Evolutionary conservation across 768 basidiomycete species (phyloP).

Genomic region (Pisolithus microcarpus): DNA sequence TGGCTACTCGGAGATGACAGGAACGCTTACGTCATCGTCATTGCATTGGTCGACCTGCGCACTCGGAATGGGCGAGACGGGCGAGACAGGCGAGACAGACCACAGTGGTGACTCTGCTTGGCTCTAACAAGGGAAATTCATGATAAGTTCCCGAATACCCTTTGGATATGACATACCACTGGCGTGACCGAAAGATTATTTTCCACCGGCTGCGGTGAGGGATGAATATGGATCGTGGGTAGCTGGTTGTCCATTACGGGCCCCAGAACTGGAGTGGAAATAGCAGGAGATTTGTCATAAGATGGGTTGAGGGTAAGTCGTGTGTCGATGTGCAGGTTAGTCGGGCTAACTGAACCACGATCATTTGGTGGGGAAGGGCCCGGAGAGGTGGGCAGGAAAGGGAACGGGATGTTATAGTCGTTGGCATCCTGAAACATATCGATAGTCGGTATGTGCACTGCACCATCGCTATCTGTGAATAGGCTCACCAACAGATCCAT

Average conservation of each 20-base stretch:
- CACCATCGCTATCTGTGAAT: no score
- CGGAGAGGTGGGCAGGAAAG: no score
- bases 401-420: no score
- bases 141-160: background rate
- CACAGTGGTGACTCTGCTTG: background rate
- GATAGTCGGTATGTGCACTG: no score
- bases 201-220: background rate
- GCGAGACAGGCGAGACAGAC: background rate
- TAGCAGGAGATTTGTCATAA: background rate
- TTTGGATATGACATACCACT: background rate
- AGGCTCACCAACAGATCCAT: no score
- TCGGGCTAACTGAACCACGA: slow-evolving; percentile 3
- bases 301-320: slow-evolving; percentile 1
- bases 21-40: slow-evolving; percentile 10
- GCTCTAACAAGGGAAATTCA: background rate
- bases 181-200: no score
- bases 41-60: background rate
- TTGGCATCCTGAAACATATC: no score
- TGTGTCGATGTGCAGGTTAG: slow-evolving; percentile 17
- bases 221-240: background rate
- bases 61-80: background rate
- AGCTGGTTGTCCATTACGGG: background rate
- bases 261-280: background rate
- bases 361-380: no score
- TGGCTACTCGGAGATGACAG: background rate